Base-by-base conservation (phyloP, 1,284 basidiomycete genomes). In the Ceratobasidium sp. region DNA sequence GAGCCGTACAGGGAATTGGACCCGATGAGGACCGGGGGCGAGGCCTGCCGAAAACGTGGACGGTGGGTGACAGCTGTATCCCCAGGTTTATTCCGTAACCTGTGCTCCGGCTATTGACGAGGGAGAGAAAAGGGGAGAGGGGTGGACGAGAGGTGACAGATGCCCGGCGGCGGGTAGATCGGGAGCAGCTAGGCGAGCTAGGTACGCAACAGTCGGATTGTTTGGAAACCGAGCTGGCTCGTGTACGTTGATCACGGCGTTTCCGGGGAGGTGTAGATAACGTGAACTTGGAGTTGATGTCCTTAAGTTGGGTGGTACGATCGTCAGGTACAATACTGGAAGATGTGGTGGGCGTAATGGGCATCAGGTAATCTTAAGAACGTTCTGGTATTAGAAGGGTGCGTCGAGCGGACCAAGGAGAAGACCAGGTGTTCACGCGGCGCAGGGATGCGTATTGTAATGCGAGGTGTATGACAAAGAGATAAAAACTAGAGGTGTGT, bases 21-120 rank as follows among this genome's bases (percentile, higher is more conserved):
- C 52, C 52, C 16, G 62, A 66, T 27, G 53, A 39, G 19, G 62
- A 66, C 50, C 62, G 62, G 62, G 50, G 62, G n/a, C 53, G 62
- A 29, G 50, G 54, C 46, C 54, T 66, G 27, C 62, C 62, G 49
- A 50, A 46, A n/a, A 53, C 30, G 33, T 52, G 41, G n/a, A 49
- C 44, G 27, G 53, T 21, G 19, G 62, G 50, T n/a, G 62, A 54
- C 50, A 66, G 39, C 36, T 33, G 62, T n/a, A 50, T n/a, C 27
- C 62, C 62, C n/a, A 54, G 49, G 14, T 33, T 50, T 23, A 66
- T 56, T 21, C 27, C 62, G 62, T 50, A 56, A 30, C 23, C 62
- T 1, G 62, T 54, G n/a, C 25, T 21, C 50, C 27, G 49, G 19
- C 50, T 49, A 23, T 49, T 33, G 21, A 66, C 16, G 27, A 66